These are phyloP conservation scores for Gossypium australe DNA, from an alignment of 345 rosid species.

Conservation along the genomic window DNA sequence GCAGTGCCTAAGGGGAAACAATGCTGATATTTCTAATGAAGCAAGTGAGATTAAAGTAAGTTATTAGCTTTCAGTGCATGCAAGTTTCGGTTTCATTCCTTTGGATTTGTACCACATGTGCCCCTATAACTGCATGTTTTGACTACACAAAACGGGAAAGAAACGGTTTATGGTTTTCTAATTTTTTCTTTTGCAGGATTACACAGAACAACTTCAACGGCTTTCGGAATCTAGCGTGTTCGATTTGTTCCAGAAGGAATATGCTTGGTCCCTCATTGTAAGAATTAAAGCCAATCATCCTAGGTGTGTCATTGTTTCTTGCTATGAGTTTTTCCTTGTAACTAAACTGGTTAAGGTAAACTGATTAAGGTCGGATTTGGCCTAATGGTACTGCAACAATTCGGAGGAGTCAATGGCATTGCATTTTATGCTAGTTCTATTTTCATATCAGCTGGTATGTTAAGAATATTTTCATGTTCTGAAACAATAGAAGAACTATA, in stretches of 20 bases:
- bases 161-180: background rate
- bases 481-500: background rate
- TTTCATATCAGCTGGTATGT: conserved; percentile 47
- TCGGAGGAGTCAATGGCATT: conserved; percentile 64
- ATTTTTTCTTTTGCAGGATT: conserved; percentile 18
- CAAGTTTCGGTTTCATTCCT: background rate
- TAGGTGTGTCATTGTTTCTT: background rate
- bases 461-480: background rate
- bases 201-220: conserved; percentile 34
- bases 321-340: background rate
- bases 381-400: conserved; percentile 74
- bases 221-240: conserved; percentile 35
- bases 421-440: conserved; percentile 51
- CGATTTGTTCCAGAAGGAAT: conserved; percentile 35
- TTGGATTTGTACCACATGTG: background rate
- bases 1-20: conserved; percentile 41
- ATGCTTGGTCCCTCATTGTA: conserved; percentile 35
- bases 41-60: conserved; percentile 53
- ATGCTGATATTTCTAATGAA: conserved; percentile 47
- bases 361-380: conserved; percentile 57
- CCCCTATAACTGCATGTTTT: background rate
- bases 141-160: background rate
- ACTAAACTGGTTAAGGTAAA: conserved; percentile 29
- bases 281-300: conserved; percentile 11
- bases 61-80: background rate